A percentile compares a stretch with the other conserved stretches of the same genome.
phyloP scores from a whole-genome alignment of 495 filamentous ascomycete species.

The Tuber umbilicatum region DNA sequence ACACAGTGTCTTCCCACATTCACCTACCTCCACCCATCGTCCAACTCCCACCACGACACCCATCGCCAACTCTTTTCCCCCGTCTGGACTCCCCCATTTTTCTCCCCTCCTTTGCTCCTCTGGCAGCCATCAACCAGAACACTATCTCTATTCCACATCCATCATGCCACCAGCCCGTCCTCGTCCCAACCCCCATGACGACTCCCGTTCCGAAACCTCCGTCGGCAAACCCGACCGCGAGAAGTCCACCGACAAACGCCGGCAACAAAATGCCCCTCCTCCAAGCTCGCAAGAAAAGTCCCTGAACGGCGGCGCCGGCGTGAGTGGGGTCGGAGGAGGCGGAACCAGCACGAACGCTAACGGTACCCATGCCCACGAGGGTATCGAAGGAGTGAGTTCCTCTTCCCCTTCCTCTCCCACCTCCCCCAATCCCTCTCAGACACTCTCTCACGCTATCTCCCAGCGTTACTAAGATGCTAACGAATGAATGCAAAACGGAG shows the following conservation, averaged over 20 bases:
- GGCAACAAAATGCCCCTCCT: constrained; percentile 14
- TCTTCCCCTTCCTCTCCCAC: neutral
- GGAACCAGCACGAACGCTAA: constrained; percentile 35
- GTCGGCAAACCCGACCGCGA: constrained; percentile 32
- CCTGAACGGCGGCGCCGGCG: neutral
- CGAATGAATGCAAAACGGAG: neutral
- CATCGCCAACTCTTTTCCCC: constrained; percentile 9
- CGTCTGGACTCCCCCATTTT: constrained; percentile 6
- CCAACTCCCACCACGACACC: neutral
- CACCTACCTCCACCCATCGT: neutral
- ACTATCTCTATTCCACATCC: constrained; percentile 8
- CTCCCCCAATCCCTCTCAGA: neutral
- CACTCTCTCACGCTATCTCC: constrained; percentile 9
- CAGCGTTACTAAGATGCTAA: constrained; percentile 20
- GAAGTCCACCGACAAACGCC: constrained; percentile 32
- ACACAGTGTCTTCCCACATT: neutral
- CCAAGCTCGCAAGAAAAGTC: constrained; percentile 25
- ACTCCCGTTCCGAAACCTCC: constrained; percentile 31
- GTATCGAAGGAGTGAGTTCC: constrained; percentile 40
- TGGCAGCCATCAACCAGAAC: constrained; percentile 13
- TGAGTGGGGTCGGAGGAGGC: neutral
- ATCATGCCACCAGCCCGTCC: constrained; percentile 36
- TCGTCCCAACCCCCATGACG: constrained; percentile 28
- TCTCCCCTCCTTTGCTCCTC: neutral
- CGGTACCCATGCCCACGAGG: constrained; percentile 40